Conservation (phyloP, 169 alveolate genomes). For the Plasmodium vinckei region DNA sequence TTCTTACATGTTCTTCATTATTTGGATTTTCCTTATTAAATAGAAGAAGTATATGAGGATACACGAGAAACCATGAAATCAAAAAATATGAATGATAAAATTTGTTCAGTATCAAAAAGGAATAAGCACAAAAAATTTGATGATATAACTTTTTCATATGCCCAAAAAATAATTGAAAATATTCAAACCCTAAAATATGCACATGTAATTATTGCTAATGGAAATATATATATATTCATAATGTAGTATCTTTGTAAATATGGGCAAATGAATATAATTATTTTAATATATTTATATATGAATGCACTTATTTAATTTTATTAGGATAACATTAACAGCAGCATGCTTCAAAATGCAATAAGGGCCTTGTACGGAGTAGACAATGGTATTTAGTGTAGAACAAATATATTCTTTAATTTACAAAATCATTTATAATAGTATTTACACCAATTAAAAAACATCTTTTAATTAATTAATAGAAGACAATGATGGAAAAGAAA, state of each 20-base stretch:
- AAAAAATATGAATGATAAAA: constrained; percentile 2
- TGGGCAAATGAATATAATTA: not conserved
- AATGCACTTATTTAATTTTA: not conserved
- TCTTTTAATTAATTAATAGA: constrained; percentile 17
- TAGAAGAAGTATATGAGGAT: constrained; percentile 76
- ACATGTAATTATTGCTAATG: constrained; percentile 27
- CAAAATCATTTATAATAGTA: constrained; percentile 3
- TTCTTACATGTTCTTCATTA: not conserved
- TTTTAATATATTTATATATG: constrained; percentile 8
- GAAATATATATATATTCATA: not conserved
- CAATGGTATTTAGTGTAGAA: constrained; percentile 23
- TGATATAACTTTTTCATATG: constrained; percentile 64
- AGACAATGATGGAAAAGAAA: constrained; percentile 42
- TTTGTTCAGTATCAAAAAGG: constrained; percentile 12
- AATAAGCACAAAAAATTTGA: constrained; percentile 53
- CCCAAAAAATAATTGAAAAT: constrained; percentile 76
- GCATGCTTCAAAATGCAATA: constrained; percentile 71
- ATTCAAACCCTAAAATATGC: constrained; percentile 58
- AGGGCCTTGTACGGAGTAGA: constrained; percentile 57
- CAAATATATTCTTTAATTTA: not conserved
- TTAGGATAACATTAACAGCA: constrained; percentile 63
- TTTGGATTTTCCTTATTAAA: constrained; percentile 6
- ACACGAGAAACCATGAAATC: constrained; percentile 23
- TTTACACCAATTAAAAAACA: constrained; percentile 8
- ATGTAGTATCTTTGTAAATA: not conserved